Percentiles rank a stretch among this genome's conserved stretches.
These are phyloP conservation scores for Xylaria intraflava DNA, from an alignment of 495 filamentous ascomycete genomes.

Conservation along the genomic window DNA sequence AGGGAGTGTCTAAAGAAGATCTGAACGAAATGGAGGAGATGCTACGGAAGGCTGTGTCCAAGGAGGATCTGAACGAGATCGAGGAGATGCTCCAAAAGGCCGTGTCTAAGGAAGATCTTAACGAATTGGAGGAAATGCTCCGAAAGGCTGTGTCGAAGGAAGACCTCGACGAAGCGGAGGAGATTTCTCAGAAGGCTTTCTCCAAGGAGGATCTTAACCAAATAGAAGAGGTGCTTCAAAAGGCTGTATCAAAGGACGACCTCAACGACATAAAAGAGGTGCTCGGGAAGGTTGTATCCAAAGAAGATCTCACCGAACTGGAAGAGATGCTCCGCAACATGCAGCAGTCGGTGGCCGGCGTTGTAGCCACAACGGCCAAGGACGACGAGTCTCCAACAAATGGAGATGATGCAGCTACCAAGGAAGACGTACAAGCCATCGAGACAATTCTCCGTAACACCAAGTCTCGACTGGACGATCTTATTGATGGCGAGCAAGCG, in stretches of 20 bases:
- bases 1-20: slow-evolving; percentile 49
- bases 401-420: slow-evolving; percentile 41
- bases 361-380: slow-evolving; percentile 1
- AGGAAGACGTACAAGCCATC: slow-evolving; percentile 79
- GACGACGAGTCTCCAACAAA: slow-evolving; percentile 21
- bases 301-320: slow-evolving; percentile 67
- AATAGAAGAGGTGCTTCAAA: slow-evolving; percentile 43
- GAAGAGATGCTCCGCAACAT: slow-evolving; percentile 37
- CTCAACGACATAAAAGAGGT: slow-evolving; percentile 79
- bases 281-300: slow-evolving; percentile 72
- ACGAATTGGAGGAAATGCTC: slow-evolving; percentile 21
- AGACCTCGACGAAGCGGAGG: slow-evolving; percentile 79
- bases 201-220: slow-evolving; percentile 72
- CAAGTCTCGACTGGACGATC: slow-evolving; percentile 73
- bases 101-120: slow-evolving; percentile 15
- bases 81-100: slow-evolving; percentile 33
- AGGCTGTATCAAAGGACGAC: slow-evolving; percentile 59
- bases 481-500: slow-evolving; percentile 55
- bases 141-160: slow-evolving; percentile 52
- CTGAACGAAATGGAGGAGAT: slow-evolving; percentile 51
- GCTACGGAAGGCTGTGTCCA: slow-evolving; percentile 39
- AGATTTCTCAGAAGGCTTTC: slow-evolving; percentile 74
- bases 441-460: slow-evolving; percentile 80
- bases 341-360: slow-evolving; percentile 31
- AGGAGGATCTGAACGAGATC: slow-evolving; percentile 56